Base-by-base conservation (phyloP, 495 filamentous ascomycete species). In the Rusavskia elegans region DNA sequence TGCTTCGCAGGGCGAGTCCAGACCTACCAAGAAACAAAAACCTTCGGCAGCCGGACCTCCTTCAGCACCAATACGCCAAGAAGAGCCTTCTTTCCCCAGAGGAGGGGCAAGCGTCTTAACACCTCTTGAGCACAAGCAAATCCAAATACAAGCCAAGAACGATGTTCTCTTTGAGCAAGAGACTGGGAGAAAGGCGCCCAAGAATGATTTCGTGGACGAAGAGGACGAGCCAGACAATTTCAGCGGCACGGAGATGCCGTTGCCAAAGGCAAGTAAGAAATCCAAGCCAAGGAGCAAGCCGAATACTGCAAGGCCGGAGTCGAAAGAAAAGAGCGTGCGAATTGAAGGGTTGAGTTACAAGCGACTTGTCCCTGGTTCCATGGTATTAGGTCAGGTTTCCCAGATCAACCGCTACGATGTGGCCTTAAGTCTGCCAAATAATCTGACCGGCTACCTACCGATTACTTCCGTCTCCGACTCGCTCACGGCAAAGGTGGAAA, bases 81-180 rank as follows among this genome's bases (percentile, higher is more conserved):
- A 96, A 48, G 92, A 95, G 58, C 77, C 79, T 4, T 68, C 89
- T 27, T 98, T 98, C 63, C 92, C 93, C 62, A 79, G 92, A 71
- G 92, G 92, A 50, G 93, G 92, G 51, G 92, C 76, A 14, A 92
- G 87, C 63, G 74, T 93, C 44, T 70, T 98, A 66, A 95, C 92
- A 8, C 89, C 92, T 23, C 73, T 98, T 49, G 92, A 98, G 64
- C 81, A 92, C 58, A 95, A 95, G 69, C 86, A 97, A 66, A 95
- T 98, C 58, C 84, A 92, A 59, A 85, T 92, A 54, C 83, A 97
- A 66, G 92, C 92, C 29, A 89, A 80, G 57, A 79, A 82, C 60
- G 92, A 98, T 74, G 89, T 90, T 23, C 72, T 97, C 9, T 96
- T 96, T 61, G 92, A 97, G 68, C 80, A 93, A 58, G 76, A 80